Base-by-base conservation (phyloP, 2,329 filamentous ascomycete genomes). In the Cladophialophora bantiana region DNA sequence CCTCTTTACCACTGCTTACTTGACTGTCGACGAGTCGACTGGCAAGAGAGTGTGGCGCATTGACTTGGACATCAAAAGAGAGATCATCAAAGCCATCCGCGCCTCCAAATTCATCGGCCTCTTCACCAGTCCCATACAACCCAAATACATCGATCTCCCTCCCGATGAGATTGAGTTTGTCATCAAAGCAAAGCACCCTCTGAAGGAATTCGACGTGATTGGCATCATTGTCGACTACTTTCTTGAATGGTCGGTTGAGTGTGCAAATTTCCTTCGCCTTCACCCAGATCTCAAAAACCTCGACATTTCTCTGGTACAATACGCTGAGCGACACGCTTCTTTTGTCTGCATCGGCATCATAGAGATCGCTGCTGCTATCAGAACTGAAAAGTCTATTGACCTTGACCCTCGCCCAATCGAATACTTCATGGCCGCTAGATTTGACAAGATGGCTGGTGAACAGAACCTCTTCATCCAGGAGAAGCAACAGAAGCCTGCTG, bases 261-360 rank as follows among this genome's bases (percentile, higher is more conserved):
- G 45, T 13, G 45, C 45, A 4, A 20, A 50, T 12, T 50, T 50
- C n/a, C 57, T 59, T 35, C 57, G 38, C 32, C 10, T 20, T 2
- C 13, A 36, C 4, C 57, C 40, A 50, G 40, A 59, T 18, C 45
- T 50, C 57, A 59, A 26, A 50, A 10, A 10, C 12, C 18, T 50
- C 45, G 45, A 50, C 45, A 26, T 50, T 7, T 12, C 57, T 12
- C n/a, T 32, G 2, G 9, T 4, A 4, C 20, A 31, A 10, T 45
- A 48, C 40, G 7, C 12, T 34, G 57, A 50, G 7, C 26, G 26
- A n/a, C 7, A 48, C 57, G 2, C 7, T 35, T n/a, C 26, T 6
- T 59, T 59, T 20, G 26, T 20, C 32, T 50, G 18, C n/a, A 40
- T 59, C n/a, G 57, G 57, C 40, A 18, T 59, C 57, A 59, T 59